Evolutionary conservation across 352 stramenopile species (phyloP).

Genomic region (Pythium aphanidermatum): DNA sequence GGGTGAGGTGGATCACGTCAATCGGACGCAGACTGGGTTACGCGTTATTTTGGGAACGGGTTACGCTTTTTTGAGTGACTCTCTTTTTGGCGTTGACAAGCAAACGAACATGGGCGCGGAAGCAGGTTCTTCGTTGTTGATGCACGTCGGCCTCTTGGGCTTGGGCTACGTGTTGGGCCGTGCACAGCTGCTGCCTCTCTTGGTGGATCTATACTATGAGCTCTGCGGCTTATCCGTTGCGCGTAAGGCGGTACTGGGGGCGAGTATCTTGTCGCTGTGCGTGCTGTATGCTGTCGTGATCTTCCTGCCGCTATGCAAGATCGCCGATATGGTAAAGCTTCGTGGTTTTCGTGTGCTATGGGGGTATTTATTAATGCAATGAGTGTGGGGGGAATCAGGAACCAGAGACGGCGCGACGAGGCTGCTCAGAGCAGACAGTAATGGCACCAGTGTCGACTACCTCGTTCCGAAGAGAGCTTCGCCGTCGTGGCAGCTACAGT

Average conservation of each 20-base stretch:
- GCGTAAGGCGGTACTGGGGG: constrained; percentile 46
- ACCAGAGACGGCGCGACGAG: constrained; percentile 11
- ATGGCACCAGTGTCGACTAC: constrained; percentile 35
- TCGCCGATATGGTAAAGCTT: constrained; percentile 37
- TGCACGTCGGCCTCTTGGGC: constrained; percentile 54
- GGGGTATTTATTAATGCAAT: too few relatives aligned
- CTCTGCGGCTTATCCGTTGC: constrained; percentile 27
- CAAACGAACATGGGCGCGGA: constrained; percentile 28
- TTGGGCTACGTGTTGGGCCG: constrained; percentile 57
- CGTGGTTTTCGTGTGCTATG: too few relatives aligned
- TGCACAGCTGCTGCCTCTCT: constrained; percentile 42
- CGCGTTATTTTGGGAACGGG: constrained; percentile 6
- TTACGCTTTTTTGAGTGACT: constrained; percentile 6
- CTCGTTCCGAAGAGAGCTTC: constrained; percentile 74
- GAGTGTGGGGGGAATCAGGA: too few relatives aligned
- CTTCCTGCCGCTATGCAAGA: constrained; percentile 46
- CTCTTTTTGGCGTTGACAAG: not conserved
- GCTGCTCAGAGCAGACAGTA: constrained; percentile 2
- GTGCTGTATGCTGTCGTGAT: constrained; percentile 41
- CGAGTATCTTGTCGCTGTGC: constrained; percentile 37
- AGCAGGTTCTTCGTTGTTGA: constrained; percentile 48
- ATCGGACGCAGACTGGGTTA: constrained; percentile 12
- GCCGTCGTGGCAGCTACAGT: constrained; percentile 80
- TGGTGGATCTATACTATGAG: constrained; percentile 39
- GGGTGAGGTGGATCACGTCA: constrained; percentile 15